Percentiles rank a stretch among this genome's conserved stretches.
Conservation (phyloP, 2,329 filamentous ascomycete species). For the Aspergillus sp. region DNA sequence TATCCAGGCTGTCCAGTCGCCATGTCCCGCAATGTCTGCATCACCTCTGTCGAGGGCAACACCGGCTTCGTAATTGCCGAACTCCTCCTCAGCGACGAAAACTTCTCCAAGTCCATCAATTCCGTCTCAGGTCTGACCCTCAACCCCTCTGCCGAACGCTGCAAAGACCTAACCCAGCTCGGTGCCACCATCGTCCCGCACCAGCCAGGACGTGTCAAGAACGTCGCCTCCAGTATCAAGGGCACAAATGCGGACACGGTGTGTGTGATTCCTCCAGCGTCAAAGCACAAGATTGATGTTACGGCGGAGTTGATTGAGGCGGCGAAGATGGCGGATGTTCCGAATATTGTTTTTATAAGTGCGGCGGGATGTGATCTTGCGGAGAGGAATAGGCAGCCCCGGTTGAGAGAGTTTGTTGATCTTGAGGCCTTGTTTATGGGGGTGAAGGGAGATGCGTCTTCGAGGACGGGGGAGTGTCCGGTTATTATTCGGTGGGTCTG, state of each 20-base stretch:
- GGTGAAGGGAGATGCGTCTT: conserved; percentile 39
- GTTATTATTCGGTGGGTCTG: conserved; percentile 37
- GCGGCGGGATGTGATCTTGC: conserved; percentile 47
- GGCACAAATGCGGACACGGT: conserved; percentile 42
- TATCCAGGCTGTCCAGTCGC: conserved; percentile 58
- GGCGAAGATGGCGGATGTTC: conserved; percentile 39
- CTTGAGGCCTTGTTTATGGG: conserved; percentile 40
- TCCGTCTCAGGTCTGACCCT: conserved; percentile 32
- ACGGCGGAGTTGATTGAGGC: conserved; percentile 41
- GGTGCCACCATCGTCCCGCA: conserved; percentile 41
- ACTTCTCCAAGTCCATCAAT: conserved; percentile 38
- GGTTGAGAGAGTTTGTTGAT: conserved; percentile 47
- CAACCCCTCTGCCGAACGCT: conserved; percentile 26
- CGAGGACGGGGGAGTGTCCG: conserved; percentile 36
- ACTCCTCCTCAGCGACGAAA: conserved; percentile 38
- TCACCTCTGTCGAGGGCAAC: conserved; percentile 46
- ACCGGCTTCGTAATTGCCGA: conserved; percentile 48
- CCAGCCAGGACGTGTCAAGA: conserved; percentile 35
- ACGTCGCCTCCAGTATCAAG: conserved; percentile 36
- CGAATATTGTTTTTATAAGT: conserved; percentile 44
- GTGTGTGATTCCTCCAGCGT: conserved; percentile 45
- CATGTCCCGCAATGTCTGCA: conserved; percentile 45
- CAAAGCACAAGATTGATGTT: conserved; percentile 43
- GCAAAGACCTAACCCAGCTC: conserved; percentile 36
- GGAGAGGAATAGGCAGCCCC: conserved; percentile 43